phyloP scores from a whole-genome alignment of 345 rosid species.

The Bruguiera parviflora region DNA sequence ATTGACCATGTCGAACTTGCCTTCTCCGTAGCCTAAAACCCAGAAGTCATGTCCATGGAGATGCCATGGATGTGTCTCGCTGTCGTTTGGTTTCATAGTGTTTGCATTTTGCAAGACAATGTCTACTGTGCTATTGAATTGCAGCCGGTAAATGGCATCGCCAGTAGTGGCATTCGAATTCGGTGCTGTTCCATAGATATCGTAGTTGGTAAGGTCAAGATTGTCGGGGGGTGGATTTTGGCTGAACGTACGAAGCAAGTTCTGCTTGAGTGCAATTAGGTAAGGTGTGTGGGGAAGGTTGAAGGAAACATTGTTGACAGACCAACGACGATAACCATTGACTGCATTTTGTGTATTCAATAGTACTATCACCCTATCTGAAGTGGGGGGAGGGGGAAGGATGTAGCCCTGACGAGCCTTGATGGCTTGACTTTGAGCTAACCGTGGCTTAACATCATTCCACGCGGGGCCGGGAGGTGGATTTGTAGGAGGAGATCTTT shows the following conservation, averaged over 20 bases:
- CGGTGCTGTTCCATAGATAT: neutral
- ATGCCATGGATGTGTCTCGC: conserved; percentile 89
- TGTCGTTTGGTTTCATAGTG: conserved; percentile 27
- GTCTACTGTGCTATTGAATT: conserved; percentile 58
- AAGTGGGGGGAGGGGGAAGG: conserved; percentile 35
- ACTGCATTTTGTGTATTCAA: conserved; percentile 59
- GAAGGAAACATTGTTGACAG: conserved; percentile 63
- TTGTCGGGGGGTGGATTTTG: conserved; percentile 45
- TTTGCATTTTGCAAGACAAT: conserved; percentile 66
- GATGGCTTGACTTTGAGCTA: conserved; percentile 50
- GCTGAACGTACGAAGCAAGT: conserved; percentile 33
- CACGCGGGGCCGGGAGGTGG: conserved; percentile 47
- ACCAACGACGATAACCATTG: conserved; percentile 41
- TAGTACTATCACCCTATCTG: conserved; percentile 49
- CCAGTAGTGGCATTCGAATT: conserved; percentile 42
- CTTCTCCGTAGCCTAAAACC: conserved; percentile 65
- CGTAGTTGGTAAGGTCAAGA: conserved; percentile 23
- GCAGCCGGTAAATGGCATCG: conserved; percentile 42
- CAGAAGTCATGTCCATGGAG: conserved; percentile 85
- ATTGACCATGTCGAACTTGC: conserved; percentile 45
- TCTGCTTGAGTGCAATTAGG: conserved; percentile 51
- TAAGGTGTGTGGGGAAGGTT: conserved; percentile 54
- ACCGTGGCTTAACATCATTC: conserved; percentile 33
- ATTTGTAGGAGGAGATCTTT: conserved; percentile 36
- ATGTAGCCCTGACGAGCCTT: conserved; percentile 44